Conservation (phyloP, 768 basidiomycete genomes). For the Amanita molliuscula region DNA sequence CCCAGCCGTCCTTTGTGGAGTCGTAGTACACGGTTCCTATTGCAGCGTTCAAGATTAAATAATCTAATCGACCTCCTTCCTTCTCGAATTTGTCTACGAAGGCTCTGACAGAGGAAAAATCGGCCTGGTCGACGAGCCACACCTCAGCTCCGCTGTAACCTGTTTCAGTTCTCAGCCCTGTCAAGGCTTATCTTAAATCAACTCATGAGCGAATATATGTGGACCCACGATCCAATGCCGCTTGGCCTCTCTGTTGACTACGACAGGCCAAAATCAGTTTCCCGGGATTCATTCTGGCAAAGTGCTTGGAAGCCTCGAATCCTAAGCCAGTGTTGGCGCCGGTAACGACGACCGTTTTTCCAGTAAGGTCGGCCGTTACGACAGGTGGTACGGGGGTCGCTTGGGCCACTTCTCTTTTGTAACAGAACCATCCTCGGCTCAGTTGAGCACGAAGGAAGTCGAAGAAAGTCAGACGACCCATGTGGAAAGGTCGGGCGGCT, state of each 20-base stretch:
- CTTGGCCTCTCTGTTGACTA: constrained; percentile 21
- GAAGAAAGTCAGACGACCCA: no score
- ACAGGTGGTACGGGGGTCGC: constrained; percentile 18
- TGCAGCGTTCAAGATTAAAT: constrained; percentile 36
- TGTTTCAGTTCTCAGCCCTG: constrained; percentile 18
- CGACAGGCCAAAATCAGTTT: constrained; percentile 29
- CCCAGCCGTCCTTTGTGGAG: constrained; percentile 34
- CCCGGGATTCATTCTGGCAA: constrained; percentile 31
- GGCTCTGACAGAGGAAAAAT: constrained; percentile 24
- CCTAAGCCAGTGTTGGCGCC: constrained; percentile 42
- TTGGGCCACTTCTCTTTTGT: no score
- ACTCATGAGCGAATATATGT: no score
- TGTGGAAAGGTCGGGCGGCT: no score
- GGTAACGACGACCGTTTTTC: constrained; percentile 38
- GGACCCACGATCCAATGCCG: constrained; percentile 24
- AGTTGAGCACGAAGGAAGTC: no score
- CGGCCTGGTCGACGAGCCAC: constrained; percentile 26
- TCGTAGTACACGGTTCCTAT: constrained; percentile 11
- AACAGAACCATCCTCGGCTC: no score
- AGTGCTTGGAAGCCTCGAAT: constrained; percentile 34
- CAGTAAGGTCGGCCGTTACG: constrained; percentile 24
- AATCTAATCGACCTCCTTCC: constrained; percentile 25
- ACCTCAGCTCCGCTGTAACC: constrained; percentile 23
- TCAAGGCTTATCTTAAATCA: no score
- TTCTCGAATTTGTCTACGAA: constrained; percentile 25